A percentile compares a stretch with the other conserved stretches of the same genome.
Evolutionary conservation across 2,329 filamentous ascomycete species (phyloP).

Genomic region (Penicillium vulpinum): DNA sequence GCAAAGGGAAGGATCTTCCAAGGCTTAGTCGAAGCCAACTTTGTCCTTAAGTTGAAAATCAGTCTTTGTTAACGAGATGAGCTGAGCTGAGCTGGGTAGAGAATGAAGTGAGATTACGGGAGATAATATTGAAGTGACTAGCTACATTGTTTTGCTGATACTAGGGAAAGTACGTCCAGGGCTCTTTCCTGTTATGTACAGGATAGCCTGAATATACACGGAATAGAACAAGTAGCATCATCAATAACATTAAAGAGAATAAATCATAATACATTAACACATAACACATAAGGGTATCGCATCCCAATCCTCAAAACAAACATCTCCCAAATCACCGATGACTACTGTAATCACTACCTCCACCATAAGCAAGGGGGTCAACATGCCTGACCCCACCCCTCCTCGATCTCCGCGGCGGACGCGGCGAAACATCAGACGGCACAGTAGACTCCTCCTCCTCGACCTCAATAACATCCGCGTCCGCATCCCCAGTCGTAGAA

Average conservation of each 20-base stretch:
- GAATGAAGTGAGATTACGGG: too few relatives aligned
- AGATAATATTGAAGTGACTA: too few relatives aligned
- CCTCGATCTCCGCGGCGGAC: constrained; percentile 36
- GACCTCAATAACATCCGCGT: constrained; percentile 57
- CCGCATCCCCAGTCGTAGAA: constrained; percentile 31
- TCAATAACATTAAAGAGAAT: background rate
- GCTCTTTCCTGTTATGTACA: too few relatives aligned
- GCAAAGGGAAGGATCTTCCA: too few relatives aligned
- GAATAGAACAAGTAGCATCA: too few relatives aligned
- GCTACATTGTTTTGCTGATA: too few relatives aligned
- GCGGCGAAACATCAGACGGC: constrained; percentile 37
- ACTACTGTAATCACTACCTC: constrained; percentile 29
- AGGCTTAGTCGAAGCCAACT: too few relatives aligned
- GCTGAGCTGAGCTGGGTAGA: too few relatives aligned
- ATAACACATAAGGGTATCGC: constrained; percentile 20
- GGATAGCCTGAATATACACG: too few relatives aligned
- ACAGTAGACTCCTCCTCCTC: constrained; percentile 52
- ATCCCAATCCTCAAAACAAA: background rate
- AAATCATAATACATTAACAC: background rate
- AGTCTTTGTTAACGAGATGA: too few relatives aligned
- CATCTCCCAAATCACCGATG: constrained; percentile 8
- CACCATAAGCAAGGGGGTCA: constrained; percentile 43
- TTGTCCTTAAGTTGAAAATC: too few relatives aligned
- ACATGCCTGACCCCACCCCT: constrained; percentile 49
- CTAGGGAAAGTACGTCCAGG: too few relatives aligned